These are phyloP conservation scores for Phlyctochytrium bullatum DNA, from an alignment of 192 early-diverging fungal species.

Conservation along the genomic window DNA sequence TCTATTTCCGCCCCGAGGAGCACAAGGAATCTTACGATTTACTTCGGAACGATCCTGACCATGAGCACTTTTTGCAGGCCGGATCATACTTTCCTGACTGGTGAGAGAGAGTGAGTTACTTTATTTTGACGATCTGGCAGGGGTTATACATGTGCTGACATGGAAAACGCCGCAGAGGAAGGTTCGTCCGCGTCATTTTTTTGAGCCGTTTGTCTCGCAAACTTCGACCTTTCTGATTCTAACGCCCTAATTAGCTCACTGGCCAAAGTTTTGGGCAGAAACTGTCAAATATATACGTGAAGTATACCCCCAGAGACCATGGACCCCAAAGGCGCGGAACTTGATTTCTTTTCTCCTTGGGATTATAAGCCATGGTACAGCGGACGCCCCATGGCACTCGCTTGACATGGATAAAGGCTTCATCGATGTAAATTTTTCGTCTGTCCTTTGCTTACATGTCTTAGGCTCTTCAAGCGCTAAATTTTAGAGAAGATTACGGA, in stretches of 20 bases:
- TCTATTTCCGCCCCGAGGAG: constrained; percentile 1
- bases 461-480: constrained; percentile 39
- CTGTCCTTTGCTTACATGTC: too few species aligned
- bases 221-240: background rate
- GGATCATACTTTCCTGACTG: constrained; percentile 68
- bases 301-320: constrained; percentile 48
- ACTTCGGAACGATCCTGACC: background rate
- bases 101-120: constrained; percentile 19
- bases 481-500: constrained; percentile 45
- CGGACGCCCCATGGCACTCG: constrained; percentile 70
- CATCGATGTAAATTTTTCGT: constrained; percentile 4
- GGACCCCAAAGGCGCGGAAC: constrained; percentile 45
- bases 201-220: too few species aligned
- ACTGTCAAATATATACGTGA: constrained; percentile 54
- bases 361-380: constrained; percentile 64
- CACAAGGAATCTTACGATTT: background rate
- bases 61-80: constrained; percentile 26
- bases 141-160: constrained; percentile 55
- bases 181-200: constrained; percentile 33
- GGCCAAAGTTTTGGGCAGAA: constrained; percentile 64
- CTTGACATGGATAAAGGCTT: constrained; percentile 26
- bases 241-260: constrained; percentile 54
- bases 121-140: constrained; percentile 27
- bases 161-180: constrained; percentile 42
- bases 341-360: constrained; percentile 67